Base-by-base conservation (phyloP, 2,329 filamentous ascomycete genomes). In the Xylaria polymorpha region DNA sequence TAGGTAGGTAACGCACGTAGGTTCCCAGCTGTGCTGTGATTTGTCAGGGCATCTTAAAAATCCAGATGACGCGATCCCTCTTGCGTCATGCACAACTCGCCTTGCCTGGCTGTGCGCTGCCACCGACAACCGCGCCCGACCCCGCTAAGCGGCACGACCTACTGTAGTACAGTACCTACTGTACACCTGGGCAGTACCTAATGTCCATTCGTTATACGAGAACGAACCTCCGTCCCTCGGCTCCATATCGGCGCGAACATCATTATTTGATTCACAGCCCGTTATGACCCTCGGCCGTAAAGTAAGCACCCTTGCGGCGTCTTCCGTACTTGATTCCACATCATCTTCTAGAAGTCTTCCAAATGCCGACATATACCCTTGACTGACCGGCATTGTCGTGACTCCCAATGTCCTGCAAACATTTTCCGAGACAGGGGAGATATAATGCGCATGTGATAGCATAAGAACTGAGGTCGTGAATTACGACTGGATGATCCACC, bases 91-190 rank as follows among this genome's bases (percentile, higher is more conserved):
- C 61, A 66, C 61, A 61, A 57, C 48, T 59, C 48, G 41, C 63
- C 63, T 68, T 51, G 68, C 60, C 62, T 62, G 61, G 53, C 18
- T 61, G 41, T 55, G 25, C 57, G 57, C 67, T 57, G 61, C 55
- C 56, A 56, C 70, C 70, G 70, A 71, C 59, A 71, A 44, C 70
- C 70, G 70, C 41, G 3, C 51, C 68, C 64, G 61, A 55, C 39
- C 58, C 63, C 59, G 32, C 53, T 37, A 55, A 39, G n/a, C 35
- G 12, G 10, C 12, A 22, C 51, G 32, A n/a, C n/a, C n/a, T n/a
- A n/a, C n/a, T n/a, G n/a, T n/a, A n/a, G n/a, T n/a, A n/a, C n/a
- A n/a, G n/a, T n/a, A n/a, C n/a, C n/a, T n/a, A n/a, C n/a, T n/a
- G n/a, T n/a, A n/a, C n/a, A n/a, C n/a, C n/a, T n/a, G n/a, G n/a